Percentiles rank a stretch among this genome's conserved stretches.
Conservation (phyloP, 2,329 filamentous ascomycete species). For the Chaetomiaceae sp. region DNA sequence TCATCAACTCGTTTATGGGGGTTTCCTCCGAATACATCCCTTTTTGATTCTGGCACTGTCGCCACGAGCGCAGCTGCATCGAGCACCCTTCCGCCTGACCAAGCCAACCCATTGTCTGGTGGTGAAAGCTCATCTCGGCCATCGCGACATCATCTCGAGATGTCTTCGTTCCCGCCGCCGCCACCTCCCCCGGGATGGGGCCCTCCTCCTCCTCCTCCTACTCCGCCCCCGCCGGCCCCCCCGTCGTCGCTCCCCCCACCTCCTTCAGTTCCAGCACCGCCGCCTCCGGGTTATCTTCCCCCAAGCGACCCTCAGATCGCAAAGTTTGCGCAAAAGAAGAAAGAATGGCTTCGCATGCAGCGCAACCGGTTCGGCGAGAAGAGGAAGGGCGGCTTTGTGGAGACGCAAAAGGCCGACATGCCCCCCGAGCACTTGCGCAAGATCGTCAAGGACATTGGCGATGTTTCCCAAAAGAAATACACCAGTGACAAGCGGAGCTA, state of each 20-base stretch:
- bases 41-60: constrained; percentile 4
- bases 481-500: constrained; percentile 98
- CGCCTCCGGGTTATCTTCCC: constrained; percentile 80
- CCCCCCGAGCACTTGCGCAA: constrained; percentile 97
- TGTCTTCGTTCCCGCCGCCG: constrained; percentile 50
- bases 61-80: constrained; percentile 12
- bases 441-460: constrained; percentile 96
- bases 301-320: constrained; percentile 76
- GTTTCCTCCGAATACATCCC: background rate
- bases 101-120: constrained; percentile 5
- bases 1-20: constrained; percentile 11
- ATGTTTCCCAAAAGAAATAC: constrained; percentile 99
- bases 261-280: constrained; percentile 58
- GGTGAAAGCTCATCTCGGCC: constrained; percentile 6
- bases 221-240: constrained; percentile 45
- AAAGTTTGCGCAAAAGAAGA: constrained; percentile 98
- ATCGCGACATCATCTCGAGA: constrained; percentile 25
- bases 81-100: constrained; percentile 12
- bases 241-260: constrained; percentile 49
- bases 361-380: constrained; percentile 95
- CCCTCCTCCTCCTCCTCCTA: constrained; percentile 55
- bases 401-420: constrained; percentile 98
- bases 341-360: constrained; percentile 91
- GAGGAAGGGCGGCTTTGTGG: constrained; percentile 90
- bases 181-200: constrained; percentile 57